These are phyloP conservation scores for Nyssa sinensis DNA, from an alignment of 148 eudicot species.

Conservation along the genomic window DNA sequence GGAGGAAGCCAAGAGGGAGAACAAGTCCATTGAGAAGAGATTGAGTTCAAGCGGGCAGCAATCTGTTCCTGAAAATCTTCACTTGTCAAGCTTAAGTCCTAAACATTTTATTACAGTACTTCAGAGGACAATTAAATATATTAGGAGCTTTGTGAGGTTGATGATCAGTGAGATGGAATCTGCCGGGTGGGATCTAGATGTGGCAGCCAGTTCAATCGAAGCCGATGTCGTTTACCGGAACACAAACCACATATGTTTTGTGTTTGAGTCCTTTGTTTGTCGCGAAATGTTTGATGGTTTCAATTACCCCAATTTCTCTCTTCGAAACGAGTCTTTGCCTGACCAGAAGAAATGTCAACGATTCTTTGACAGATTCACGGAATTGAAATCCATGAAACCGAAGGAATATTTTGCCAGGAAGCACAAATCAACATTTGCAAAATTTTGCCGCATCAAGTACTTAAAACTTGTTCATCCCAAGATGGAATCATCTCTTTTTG, in stretches of 20 bases:
- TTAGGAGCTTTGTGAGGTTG: slow-evolving; percentile 60
- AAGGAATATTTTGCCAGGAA: slow-evolving; percentile 62
- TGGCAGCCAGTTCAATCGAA: slow-evolving; percentile 61
- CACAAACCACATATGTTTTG: slow-evolving; percentile 50
- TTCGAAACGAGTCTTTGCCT: slow-evolving; percentile 38
- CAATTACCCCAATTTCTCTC: slow-evolving; percentile 50
- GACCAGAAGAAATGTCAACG: slow-evolving; percentile 33
- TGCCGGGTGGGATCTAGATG: slow-evolving; percentile 77
- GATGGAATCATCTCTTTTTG: slow-evolving; percentile 77
- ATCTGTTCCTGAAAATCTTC: slow-evolving; percentile 50
- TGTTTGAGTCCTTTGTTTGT: slow-evolving; percentile 84
- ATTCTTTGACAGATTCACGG: slow-evolving; percentile 62
- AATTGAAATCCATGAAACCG: slow-evolving; percentile 55
- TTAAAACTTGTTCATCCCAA: slow-evolving; percentile 67
- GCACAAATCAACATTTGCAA: slow-evolving; percentile 73
- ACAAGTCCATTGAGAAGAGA: slow-evolving; percentile 63
- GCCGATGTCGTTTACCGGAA: slow-evolving; percentile 62
- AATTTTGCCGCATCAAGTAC: slow-evolving; percentile 72
- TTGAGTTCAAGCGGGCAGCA: slow-evolving; percentile 70
- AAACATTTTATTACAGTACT: slow-evolving; percentile 61
- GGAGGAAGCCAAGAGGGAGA: slow-evolving; percentile 62
- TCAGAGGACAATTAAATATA: slow-evolving; percentile 54
- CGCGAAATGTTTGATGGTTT: slow-evolving; percentile 81
- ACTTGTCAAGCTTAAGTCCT: slow-evolving; percentile 55
- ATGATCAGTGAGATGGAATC: slow-evolving; percentile 67